Base-by-base conservation (phyloP, 2,329 filamentous ascomycete genomes). In the Pseudocercospora cruenta region DNA sequence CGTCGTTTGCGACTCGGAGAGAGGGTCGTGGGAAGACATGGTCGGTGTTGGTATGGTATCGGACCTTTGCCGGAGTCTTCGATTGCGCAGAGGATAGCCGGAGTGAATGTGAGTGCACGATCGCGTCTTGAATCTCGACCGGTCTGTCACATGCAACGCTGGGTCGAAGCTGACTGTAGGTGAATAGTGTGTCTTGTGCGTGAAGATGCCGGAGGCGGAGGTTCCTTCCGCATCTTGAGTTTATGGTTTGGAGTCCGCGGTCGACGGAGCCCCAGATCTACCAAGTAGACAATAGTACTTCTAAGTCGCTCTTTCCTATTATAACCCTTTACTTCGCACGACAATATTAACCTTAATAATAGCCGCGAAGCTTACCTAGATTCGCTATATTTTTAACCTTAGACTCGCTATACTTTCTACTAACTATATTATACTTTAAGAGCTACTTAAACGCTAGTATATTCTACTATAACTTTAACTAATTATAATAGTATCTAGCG, bases 1-100 rank as follows among this genome's bases (percentile, higher is more conserved):
- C 61, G 91, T 94, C 75, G 93, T 84, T 80, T 88, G 87, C 64
- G 90, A 93, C 78, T 90, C 88, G 78, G 89, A 85, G 76, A 93
- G 85, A 58, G 55, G 55, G 60, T 72, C 66, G 69, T 60, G 58
- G 19, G 45, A 47, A 16, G 58, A 60, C 58, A 60, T 60, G 58
- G 16, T 60, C 22, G 57, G n/a, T 22, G 21, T 26, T 59, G 31
- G n/a, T 39, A 16, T 59, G 16, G 19, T 7, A 9, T 4, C 4
- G 21, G 21, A 51, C 21, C 14, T 51, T 14, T 22, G 47, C 47
- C 2, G 3, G 47, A 51, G 21, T 6, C 9, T 12, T 51, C 10
- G 21, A 51, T 1, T 26, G 47, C 2, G 47, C 24, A 16, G 47
- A 22, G 19, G 47, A 7, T 10, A 14, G 31, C 31, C 9, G 19